phyloP scores from a whole-genome alignment of 2,329 filamentous ascomycete species.

The Ceratocystis eucalypticola region DNA sequence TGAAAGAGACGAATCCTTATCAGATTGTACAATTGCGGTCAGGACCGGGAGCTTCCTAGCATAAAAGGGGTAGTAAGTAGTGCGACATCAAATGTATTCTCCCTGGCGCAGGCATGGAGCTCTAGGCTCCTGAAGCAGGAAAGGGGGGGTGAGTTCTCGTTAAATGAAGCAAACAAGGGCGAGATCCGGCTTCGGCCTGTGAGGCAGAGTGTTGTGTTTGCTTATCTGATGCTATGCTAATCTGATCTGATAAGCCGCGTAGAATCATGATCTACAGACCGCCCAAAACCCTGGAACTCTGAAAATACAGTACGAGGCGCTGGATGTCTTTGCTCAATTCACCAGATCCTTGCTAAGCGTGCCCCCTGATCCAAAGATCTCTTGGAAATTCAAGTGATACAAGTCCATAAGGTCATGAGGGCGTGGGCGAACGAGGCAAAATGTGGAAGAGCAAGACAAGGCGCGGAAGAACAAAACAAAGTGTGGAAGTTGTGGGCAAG shows the following conservation, averaged over 20 bases:
- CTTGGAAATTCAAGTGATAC: neutral
- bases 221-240: neutral
- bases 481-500: neutral
- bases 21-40: conserved; percentile 2
- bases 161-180: neutral
- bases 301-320: neutral
- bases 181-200: neutral
- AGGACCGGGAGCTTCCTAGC: neutral
- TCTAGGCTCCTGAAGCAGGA: neutral
- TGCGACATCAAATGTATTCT: neutral
- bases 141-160: neutral
- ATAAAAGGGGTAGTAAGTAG: neutral
- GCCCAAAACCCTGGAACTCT: neutral
- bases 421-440: too few relatives aligned
- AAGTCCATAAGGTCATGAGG: neutral
- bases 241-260: neutral
- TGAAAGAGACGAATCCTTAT: neutral
- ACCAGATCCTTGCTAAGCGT: neutral
- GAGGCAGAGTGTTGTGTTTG: neutral
- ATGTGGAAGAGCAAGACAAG: neutral
- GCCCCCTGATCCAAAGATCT: neutral
- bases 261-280: neutral
- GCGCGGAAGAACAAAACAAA: neutral
- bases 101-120: neutral
- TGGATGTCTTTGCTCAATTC: neutral